Base-by-base conservation (phyloP, 257 asterid species). In the Solanum appendiculatum region DNA sequence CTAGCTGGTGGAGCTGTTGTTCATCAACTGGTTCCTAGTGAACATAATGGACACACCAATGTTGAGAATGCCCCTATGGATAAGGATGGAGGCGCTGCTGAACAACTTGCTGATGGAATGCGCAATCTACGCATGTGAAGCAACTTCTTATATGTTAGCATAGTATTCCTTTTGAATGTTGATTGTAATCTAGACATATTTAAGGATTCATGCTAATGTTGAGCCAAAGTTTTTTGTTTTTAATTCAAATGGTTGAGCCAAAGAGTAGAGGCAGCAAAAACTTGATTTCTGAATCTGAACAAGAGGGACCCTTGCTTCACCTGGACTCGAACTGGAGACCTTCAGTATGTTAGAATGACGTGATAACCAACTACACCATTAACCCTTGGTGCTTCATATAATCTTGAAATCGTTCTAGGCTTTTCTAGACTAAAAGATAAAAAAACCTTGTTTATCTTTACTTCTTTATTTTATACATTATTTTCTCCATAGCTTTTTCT, bases 361-460 rank as follows among this genome's bases (percentile, higher is more conserved):
- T 92, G 95, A 92, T 94, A 94, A 94, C 98, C 96, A 94, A 94
- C 97, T 94, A 94, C 96, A 94, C 95, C 96, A 91, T 14, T 6
- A 56, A 56, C 21, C 66, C 66, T 58, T 58, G 31, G 2, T 9
- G 29, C 68, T 23, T 23, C 29, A 9, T 60, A n/a, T 9, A 60
- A 60, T 10, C 29, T 15, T 60, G 29, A 51, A 51, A 51, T 51
- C 0, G 2, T 51, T 5, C 3, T 51, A 16, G 6, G 1, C 58
- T 51, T 51, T 51, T 6, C 7, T n/a, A n/a, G n/a, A n/a, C n/a
- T n/a, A n/a, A n/a, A n/a, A n/a, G n/a, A n/a, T n/a, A n/a, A n/a
- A n/a, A n/a, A n/a, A n/a, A n/a, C n/a, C n/a, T n/a, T n/a, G n/a
- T n/a, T n/a, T n/a, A n/a, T n/a, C n/a, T n/a, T n/a, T n/a, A n/a